Conservation (phyloP, 805 yeast genomes). For the Spathaspora passalidarum region DNA sequence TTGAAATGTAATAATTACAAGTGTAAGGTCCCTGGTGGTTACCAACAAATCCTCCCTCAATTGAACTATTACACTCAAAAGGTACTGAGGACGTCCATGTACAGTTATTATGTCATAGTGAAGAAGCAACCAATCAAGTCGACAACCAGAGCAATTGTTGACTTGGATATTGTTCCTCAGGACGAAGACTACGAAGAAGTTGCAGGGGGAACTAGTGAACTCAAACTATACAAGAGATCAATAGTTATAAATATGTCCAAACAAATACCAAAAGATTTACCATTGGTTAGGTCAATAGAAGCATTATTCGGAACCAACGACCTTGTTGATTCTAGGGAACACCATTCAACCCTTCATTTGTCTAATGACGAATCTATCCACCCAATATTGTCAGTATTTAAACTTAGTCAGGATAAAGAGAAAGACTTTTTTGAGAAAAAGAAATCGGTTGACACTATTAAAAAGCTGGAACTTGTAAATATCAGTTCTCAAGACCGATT, state of each 20-base stretch:
- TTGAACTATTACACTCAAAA: slow-evolving; percentile 6
- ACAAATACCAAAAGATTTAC: slow-evolving; percentile 10
- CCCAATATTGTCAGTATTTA: slow-evolving; percentile 9
- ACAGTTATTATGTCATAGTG: slow-evolving; percentile 3
- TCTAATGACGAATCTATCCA: slow-evolving; percentile 8
- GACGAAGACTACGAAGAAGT: slow-evolving; percentile 3
- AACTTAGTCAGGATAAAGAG: not conserved
- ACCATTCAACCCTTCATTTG: slow-evolving; percentile 14
- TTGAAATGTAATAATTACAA: slow-evolving; percentile 4
- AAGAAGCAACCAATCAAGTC: slow-evolving; percentile 2
- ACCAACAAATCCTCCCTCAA: slow-evolving; percentile 6
- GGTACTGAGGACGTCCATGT: not conserved
- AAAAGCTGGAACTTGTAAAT: not conserved
- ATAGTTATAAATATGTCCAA: slow-evolving; percentile 13
- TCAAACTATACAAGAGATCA: slow-evolving; percentile 5
- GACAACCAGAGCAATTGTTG: slow-evolving; percentile 6
- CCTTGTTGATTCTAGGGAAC: slow-evolving; percentile 23
- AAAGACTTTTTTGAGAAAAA: not conserved
- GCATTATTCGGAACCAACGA: slow-evolving; percentile 30
- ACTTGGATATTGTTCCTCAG: slow-evolving; percentile 3
- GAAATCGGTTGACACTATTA: not conserved
- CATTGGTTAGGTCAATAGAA: slow-evolving; percentile 21
- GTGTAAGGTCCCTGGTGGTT: slow-evolving; percentile 6
- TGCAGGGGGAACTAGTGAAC: not conserved
- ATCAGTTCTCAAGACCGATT: slow-evolving; percentile 13